Conservation (phyloP, 768 basidiomycete species). For the Cubamyces sp. region DNA sequence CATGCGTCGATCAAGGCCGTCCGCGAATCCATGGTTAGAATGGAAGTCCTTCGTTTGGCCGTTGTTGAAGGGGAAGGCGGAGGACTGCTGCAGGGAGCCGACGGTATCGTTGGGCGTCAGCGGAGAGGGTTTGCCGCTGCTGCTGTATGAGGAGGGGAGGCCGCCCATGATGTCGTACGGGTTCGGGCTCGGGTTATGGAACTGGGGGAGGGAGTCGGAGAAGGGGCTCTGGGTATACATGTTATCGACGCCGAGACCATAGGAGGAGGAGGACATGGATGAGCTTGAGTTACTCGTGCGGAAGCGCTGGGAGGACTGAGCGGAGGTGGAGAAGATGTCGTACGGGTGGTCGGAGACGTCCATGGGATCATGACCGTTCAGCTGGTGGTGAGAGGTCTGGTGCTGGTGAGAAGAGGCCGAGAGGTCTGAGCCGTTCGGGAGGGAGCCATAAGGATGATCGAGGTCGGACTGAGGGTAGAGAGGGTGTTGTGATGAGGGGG, state of each 20-base stretch:
- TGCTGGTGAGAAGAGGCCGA: conserved; percentile 38
- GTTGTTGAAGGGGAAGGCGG: conserved; percentile 49
- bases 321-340: conserved; percentile 62
- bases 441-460: conserved; percentile 57
- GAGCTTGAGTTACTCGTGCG: conserved; percentile 74
- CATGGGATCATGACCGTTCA: conserved; percentile 53
- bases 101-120: conserved; percentile 71
- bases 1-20: conserved; percentile 64
- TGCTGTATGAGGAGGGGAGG: conserved; percentile 66
- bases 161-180: conserved; percentile 70
- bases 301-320: conserved; percentile 53
- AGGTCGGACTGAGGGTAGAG: conserved; percentile 61
- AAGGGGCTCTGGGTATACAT: conserved; percentile 65
- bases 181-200: conserved; percentile 53
- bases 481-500: conserved; percentile 44
- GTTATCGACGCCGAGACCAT: conserved; percentile 55
- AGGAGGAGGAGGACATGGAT: conserved; percentile 60
- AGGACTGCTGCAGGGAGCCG: conserved; percentile 56
- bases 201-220: conserved; percentile 61
- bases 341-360: conserved; percentile 65
- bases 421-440: conserved; percentile 44
- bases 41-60: conserved; percentile 57
- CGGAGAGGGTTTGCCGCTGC: conserved; percentile 77
- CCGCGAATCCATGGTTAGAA: conserved; percentile 53
- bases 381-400: conserved; percentile 34